phyloP scores from a whole-genome alignment of 148 eudicot species.

The Rheum nobile region DNA sequence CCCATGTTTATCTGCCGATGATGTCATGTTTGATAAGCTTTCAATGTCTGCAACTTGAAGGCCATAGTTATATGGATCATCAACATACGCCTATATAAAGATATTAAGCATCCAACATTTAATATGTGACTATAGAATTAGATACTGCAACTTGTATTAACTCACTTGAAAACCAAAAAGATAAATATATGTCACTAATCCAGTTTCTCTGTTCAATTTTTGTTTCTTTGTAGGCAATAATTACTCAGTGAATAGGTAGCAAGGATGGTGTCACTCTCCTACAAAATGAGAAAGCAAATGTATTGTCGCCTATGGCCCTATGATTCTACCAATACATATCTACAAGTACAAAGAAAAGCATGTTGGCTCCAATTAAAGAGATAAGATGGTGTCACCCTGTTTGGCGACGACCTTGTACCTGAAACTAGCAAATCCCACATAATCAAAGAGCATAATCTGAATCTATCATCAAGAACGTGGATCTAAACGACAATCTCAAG shows the following conservation, averaged over 20 bases:
- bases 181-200: background rate
- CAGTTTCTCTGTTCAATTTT: background rate
- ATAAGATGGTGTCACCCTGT: too few relatives aligned
- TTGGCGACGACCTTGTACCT: background rate
- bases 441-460: background rate
- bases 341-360: background rate
- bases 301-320: background rate
- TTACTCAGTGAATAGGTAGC: background rate
- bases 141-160: background rate
- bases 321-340: background rate
- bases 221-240: background rate
- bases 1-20: constrained; percentile 48
- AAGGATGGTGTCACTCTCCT: background rate
- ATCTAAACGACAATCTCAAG: background rate
- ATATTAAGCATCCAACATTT: constrained; percentile 5
- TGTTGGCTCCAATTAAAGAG: background rate
- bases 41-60: constrained; percentile 65
- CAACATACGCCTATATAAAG: constrained; percentile 55
- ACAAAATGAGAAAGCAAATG: background rate
- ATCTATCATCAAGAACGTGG: background rate
- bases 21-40: constrained; percentile 56
- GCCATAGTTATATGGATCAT: constrained; percentile 70
- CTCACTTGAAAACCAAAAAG: background rate
- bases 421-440: background rate
- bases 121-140: background rate